Evolutionary conservation across 306 rosid species (phyloP), one percentile per base, ranked within the genome.

Genomic region (Biancaea sappan): DNA sequence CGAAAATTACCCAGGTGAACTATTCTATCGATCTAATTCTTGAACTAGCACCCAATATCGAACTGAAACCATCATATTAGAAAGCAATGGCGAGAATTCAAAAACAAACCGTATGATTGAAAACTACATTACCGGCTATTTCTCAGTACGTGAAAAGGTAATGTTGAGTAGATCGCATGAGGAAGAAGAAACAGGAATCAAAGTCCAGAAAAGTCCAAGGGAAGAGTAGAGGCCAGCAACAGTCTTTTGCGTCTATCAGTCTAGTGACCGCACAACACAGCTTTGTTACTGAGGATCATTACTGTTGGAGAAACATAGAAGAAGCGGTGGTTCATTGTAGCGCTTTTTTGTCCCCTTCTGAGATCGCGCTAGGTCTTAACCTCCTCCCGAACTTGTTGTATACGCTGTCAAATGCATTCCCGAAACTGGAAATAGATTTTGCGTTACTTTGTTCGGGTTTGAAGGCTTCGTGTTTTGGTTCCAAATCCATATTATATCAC

Each of bases 21-120:
- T 40, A 10, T 10, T 40, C 15, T 11, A 9, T 40, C 11, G 6
- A 34, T 34, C 37, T 8, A 34, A 40, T 40, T 40, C 46, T 2
- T 10, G 8, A 40, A 11, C 46, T 11, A 40, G 11, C 14, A 40
- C 46, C 46, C 15, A 38, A 10, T 9, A 40, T 11, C 2, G 10
- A 40, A 10, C 1, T 40, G 15, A 40, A 40, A 40, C 11, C 12
- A 11, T 40, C 46, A 11, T 40, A 40, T 3, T 40, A 40, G 14
- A 10, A 40, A 40, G 15, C 11, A 40, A 9, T 40, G 58, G 66
- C 5, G 11, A 25, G 32, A 21, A 46, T 71, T 71, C 0, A 12
- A 73, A 9, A 40, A 40, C 14, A 40, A 40, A 40, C 15, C 12
- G 2, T 40, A 75, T 46, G 75, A 72, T 44, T 41, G 64, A 64